Percentiles rank a stretch among this genome's conserved stretches.
phyloP scores from a whole-genome alignment of 2,329 filamentous ascomycete species.

The Cladosporium sp. region DNA sequence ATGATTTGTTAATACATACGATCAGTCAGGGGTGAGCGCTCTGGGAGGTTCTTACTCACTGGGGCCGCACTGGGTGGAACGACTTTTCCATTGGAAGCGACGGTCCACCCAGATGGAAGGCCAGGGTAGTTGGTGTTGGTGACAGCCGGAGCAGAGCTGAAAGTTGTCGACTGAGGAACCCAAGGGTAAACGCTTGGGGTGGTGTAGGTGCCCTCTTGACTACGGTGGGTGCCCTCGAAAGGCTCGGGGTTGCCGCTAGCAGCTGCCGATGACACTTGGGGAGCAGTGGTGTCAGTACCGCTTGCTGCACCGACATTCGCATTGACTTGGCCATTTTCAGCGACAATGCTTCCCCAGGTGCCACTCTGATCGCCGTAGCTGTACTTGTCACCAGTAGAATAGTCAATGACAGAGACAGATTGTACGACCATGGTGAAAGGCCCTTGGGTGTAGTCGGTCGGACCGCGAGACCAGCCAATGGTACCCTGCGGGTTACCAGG shows the following conservation, averaged over 20 bases:
- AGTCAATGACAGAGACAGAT: conserved; percentile 73
- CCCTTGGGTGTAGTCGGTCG: conserved; percentile 73
- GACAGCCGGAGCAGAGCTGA: conserved; percentile 26
- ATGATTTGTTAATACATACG: conserved; percentile 22
- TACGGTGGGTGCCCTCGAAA: conserved; percentile 56
- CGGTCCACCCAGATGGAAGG: conserved; percentile 74
- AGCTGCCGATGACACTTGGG: conserved; percentile 57
- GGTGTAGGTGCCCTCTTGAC: conserved; percentile 44
- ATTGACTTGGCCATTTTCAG: conserved; percentile 67
- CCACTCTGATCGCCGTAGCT: conserved; percentile 72
- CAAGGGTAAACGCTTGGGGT: conserved; percentile 63
- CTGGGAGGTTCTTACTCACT: conserved; percentile 51
- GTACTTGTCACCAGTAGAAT: conserved; percentile 85
- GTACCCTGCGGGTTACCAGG: conserved; percentile 71
- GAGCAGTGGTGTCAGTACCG: conserved; percentile 50
- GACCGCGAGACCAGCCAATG: conserved; percentile 81
- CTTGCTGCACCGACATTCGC: conserved; percentile 47
- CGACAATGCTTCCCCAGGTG: conserved; percentile 72
- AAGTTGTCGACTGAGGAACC: conserved; percentile 47
- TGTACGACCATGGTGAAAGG: conserved; percentile 84
- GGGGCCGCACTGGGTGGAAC: conserved; percentile 60
- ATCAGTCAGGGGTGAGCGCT: conserved; percentile 22
- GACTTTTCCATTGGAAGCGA: conserved; percentile 72
- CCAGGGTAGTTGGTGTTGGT: conserved; percentile 45
- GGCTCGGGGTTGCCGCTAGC: conserved; percentile 58